Evolutionary conservation across 345 rosid species (phyloP), one percentile per base, ranked within the genome.

Genomic region (Pseudoturritis turrita): DNA sequence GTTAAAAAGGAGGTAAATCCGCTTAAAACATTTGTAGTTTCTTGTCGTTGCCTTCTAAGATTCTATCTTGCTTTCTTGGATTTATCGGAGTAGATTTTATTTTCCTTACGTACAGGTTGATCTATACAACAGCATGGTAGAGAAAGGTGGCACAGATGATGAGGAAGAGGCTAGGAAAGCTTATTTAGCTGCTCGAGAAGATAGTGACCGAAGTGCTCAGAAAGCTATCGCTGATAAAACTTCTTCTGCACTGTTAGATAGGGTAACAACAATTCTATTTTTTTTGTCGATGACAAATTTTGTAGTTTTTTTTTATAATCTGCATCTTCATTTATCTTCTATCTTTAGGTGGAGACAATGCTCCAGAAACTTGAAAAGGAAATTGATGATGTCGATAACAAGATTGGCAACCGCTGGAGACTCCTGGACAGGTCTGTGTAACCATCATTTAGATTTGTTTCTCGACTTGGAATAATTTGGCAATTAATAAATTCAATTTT

Each of bases 281-380:
- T 59, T 35, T 47, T 9, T 2, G 13, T 41, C 35, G 22, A 15
- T 37, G 25, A 66, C 26, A 33, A 54, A 65, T 6, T 75, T 18
- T 72, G 2, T 29, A 15, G 9, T 18, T 17, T 22, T 62, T n/a
- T 15, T 0, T 49, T 25, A n/a, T n/a, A 12, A 22, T 69, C 64
- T 18, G 41, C 39, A 46, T 41, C 63, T 17, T 61, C 18, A n/a
- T 53, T 53, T 77, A 45, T 56, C 18, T 69, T 55, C 17, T 65
- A 51, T 74, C 70, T 71, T 72, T 80, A 91, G 96, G 98, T 95
- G 8, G 99, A 91, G 66, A 80, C 87, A 18, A 89, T 95, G 99
- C 97, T 95, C 62, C 98, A 95, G 50, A 91, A 89, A 72, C 92
- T 95, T 35, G 98, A 91, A 78, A 95, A 89, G 57, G 99, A 95